Conservation (phyloP, 768 basidiomycete genomes). For the Boletus insuetus region DNA sequence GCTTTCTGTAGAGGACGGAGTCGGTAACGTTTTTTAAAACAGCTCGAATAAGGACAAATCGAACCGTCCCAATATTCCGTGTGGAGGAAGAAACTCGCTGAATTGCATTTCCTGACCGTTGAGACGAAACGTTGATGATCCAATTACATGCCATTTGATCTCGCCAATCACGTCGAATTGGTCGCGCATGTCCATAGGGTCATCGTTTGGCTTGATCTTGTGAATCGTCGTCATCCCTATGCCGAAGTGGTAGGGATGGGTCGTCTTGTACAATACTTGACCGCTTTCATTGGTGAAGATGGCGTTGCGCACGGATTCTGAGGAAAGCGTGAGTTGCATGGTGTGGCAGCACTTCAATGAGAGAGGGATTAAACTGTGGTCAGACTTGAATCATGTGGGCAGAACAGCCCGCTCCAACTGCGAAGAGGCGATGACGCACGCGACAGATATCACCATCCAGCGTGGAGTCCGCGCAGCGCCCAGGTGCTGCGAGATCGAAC, state of each 20-base stretch:
- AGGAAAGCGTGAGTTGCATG: slow-evolving; percentile 17
- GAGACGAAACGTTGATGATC: slow-evolving; percentile 29
- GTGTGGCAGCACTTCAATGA: too few relatives aligned
- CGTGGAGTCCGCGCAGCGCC: too few relatives aligned
- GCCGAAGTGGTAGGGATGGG: slow-evolving; percentile 5
- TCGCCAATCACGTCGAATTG: slow-evolving; percentile 30
- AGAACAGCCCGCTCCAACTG: too few relatives aligned
- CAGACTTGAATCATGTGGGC: too few relatives aligned
- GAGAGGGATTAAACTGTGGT: too few relatives aligned
- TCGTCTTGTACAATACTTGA: slow-evolving; percentile 26
- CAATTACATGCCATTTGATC: slow-evolving; percentile 31
- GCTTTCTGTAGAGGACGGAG: slow-evolving; percentile 6
- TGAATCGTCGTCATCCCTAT: slow-evolving; percentile 19
- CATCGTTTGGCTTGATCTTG: slow-evolving; percentile 18
- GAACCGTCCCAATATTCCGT: slow-evolving; percentile 20
- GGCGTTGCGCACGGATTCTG: slow-evolving; percentile 15
- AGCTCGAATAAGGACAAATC: background rate
- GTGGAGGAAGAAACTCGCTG: slow-evolving; percentile 16
- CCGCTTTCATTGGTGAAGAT: slow-evolving; percentile 21
- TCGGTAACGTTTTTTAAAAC: background rate
- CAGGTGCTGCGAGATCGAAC: too few relatives aligned
- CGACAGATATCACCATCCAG: too few relatives aligned
- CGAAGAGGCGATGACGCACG: too few relatives aligned
- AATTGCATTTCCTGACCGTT: slow-evolving; percentile 27
- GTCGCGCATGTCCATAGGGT: slow-evolving; percentile 23